These are phyloP conservation scores for Suillus subluteus DNA, from an alignment of 768 basidiomycete genomes.

Conservation along the genomic window DNA sequence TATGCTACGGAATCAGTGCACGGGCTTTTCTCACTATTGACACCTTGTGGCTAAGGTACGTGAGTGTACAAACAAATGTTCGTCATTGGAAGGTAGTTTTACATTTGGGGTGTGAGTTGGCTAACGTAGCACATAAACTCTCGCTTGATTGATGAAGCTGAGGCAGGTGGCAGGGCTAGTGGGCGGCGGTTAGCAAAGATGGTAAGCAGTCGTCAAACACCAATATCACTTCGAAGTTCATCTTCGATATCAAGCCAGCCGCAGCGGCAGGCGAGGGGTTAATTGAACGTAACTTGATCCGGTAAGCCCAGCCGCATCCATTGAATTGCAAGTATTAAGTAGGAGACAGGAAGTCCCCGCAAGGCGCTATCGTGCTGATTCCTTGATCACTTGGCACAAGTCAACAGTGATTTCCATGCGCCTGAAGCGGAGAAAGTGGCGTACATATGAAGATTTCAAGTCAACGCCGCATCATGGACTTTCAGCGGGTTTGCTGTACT, in stretches of 20 bases:
- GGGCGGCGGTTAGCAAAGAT: constrained; percentile 1
- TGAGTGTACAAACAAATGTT: constrained; percentile 3
- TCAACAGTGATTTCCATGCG: neutral
- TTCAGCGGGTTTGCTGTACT: constrained; percentile 7
- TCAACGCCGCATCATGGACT: constrained; percentile 6
- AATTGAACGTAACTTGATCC: constrained; percentile 6
- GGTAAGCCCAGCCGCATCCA: neutral
- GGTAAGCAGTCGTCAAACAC: constrained; percentile 1
- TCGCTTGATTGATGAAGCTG: constrained; percentile 7
- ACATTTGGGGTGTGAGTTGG: constrained; percentile 10
- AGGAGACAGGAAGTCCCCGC: constrained; percentile 1
- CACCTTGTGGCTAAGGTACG: constrained; percentile 7
- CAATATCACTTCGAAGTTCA: constrained; percentile 5
- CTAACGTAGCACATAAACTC: constrained; percentile 1
- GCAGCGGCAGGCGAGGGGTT: neutral
- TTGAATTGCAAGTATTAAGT: neutral
- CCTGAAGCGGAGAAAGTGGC: constrained; percentile 8
- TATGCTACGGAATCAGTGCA: constrained; percentile 3
- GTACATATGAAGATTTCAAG: neutral
- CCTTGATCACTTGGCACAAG: constrained; percentile 3
- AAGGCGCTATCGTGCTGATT: constrained; percentile 2
- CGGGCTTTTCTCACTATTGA: constrained; percentile 8
- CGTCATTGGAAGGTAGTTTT: constrained; percentile 1
- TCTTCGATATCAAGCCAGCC: constrained; percentile 5
- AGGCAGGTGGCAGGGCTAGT: constrained; percentile 7